Evolutionary conservation across 1,284 basidiomycete species (phyloP).

Genomic region (Mycosarcoma maydis): DNA sequence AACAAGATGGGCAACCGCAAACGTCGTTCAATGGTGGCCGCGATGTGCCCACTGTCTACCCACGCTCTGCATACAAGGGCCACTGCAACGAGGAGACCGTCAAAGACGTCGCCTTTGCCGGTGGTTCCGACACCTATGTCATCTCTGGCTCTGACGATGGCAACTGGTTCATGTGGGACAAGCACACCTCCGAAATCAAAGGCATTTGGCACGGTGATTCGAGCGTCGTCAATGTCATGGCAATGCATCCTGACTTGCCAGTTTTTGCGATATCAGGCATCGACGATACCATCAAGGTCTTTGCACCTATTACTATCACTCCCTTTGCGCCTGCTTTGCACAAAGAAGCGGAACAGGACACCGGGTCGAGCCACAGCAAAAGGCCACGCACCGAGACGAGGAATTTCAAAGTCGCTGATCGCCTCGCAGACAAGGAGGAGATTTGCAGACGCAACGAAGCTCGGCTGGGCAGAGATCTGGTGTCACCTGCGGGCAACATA

Average conservation of each 20-base stretch:
- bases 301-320: constrained; percentile 71
- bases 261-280: constrained; percentile 88
- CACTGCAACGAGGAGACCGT: constrained; percentile 85
- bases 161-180: constrained; percentile 74
- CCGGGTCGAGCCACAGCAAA: background rate
- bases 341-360: background rate
- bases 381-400: background rate
- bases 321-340: constrained; percentile 8
- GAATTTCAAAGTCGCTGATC: constrained; percentile 9
- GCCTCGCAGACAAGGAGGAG: constrained; percentile 23
- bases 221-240: constrained; percentile 78
- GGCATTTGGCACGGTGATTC: constrained; percentile 50
- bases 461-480: background rate
- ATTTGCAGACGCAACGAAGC: constrained; percentile 13
- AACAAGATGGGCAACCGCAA: background rate
- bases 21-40: background rate
- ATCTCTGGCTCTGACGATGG: constrained; percentile 90
- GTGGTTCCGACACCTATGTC: constrained; percentile 79
- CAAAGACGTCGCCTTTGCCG: constrained; percentile 90
- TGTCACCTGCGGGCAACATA: background rate
- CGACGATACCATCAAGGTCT: constrained; percentile 85
- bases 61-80: constrained; percentile 77
- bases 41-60: constrained; percentile 72
- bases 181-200: constrained; percentile 31
- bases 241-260: constrained; percentile 81